Evolutionary conservation across 495 filamentous ascomycete genomes (phyloP).

Genomic region (Pyrenula massariospora): DNA sequence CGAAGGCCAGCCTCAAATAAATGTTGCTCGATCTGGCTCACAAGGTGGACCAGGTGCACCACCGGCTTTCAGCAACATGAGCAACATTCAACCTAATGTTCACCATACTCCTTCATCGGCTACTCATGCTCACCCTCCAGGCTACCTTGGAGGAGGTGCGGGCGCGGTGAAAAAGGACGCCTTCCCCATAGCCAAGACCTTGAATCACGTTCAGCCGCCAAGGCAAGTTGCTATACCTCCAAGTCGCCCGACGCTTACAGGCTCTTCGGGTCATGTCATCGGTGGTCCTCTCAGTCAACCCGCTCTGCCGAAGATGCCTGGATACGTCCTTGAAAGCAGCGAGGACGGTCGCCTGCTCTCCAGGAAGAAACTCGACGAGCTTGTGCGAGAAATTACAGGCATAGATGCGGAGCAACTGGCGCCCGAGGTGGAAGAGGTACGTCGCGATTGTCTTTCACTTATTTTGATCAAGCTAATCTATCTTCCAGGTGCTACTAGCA

Average conservation of each 20-base stretch:
- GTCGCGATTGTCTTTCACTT: constrained; percentile 1
- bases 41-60: not conserved
- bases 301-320: constrained; percentile 65
- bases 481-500: constrained; percentile 61
- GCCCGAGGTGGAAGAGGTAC: constrained; percentile 90
- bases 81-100: constrained; percentile 7
- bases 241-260: constrained; percentile 65
- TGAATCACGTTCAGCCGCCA: constrained; percentile 53
- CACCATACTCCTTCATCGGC: constrained; percentile 2
- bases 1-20: not conserved
- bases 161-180: constrained; percentile 11
- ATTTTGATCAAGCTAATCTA: constrained; percentile 7
- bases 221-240: constrained; percentile 58
- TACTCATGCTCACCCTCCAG: constrained; percentile 41
- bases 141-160: constrained; percentile 15
- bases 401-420: constrained; percentile 62
- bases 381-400: constrained; percentile 87
- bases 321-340: constrained; percentile 65
- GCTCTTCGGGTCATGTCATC: constrained; percentile 57
- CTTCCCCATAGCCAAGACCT: constrained; percentile 69
- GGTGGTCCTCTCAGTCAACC: constrained; percentile 79
- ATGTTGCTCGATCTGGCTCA: not conserved
- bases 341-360: constrained; percentile 81
- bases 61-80: constrained; percentile 2
- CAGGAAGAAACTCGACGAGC: constrained; percentile 93